phyloP scores from a whole-genome alignment of 2,329 filamentous ascomycete genomes.

The Arthroderma sp. region DNA sequence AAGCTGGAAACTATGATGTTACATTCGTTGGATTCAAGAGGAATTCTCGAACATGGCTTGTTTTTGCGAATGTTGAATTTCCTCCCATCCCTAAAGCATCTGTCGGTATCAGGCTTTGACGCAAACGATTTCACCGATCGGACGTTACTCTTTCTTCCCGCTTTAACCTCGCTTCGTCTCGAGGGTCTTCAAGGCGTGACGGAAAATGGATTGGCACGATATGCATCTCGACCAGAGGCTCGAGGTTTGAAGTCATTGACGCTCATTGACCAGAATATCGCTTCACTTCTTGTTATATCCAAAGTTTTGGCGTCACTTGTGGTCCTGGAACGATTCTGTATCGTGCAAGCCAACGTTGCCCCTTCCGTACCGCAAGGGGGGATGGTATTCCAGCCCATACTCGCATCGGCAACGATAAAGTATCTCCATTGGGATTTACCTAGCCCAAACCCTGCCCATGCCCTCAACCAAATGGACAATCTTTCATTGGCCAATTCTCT shows the following conservation, averaged over 20 bases:
- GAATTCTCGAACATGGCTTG: conserved; percentile 40
- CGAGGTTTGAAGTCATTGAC: conserved; percentile 34
- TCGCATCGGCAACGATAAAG: conserved; percentile 37
- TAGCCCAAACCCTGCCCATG: conserved; percentile 24
- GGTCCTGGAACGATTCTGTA: conserved; percentile 36
- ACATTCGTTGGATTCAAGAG: conserved; percentile 31
- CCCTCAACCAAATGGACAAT: conserved; percentile 25
- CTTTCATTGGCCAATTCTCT: conserved; percentile 24
- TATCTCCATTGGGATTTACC: conserved; percentile 46
- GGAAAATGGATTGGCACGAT: conserved; percentile 41
- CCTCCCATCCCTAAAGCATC: conserved; percentile 39
- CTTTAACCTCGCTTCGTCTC: conserved; percentile 41
- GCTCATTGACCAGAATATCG: conserved; percentile 42
- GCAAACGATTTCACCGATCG: conserved; percentile 42
- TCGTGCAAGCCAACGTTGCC: conserved; percentile 38
- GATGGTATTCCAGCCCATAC: conserved; percentile 34
- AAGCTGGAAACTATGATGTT: conserved; percentile 42
- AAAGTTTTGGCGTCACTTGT: conserved; percentile 37
- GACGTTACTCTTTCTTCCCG: conserved; percentile 40
- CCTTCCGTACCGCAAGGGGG: conserved; percentile 32
- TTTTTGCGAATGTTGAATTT: conserved; percentile 41
- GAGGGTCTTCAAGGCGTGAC: conserved; percentile 44
- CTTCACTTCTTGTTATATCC: conserved; percentile 38
- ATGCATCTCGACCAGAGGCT: conserved; percentile 35
- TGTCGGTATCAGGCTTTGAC: conserved; percentile 43